Evolutionary conservation across 83 land plant genomes (phyloP).

Genomic region (Diphasiastrum complanatum): DNA sequence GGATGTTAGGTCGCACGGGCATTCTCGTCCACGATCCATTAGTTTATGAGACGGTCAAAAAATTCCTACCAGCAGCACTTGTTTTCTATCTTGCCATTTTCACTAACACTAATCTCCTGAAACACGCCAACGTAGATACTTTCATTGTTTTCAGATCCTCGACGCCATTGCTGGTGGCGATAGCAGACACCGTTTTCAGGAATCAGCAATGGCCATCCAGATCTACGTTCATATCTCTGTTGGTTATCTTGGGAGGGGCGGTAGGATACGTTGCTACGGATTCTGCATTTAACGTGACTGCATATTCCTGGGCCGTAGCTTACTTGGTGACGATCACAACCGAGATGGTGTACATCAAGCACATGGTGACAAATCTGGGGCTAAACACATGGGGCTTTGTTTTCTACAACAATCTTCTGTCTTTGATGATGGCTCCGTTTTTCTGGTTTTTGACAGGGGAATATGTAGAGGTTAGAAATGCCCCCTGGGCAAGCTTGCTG

Average conservation of each 20-base stretch:
- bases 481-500: not conserved
- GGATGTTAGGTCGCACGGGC: not conserved
- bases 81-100: slow-evolving; percentile 17
- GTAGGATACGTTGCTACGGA: slow-evolving; percentile 8
- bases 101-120: slow-evolving; percentile 11
- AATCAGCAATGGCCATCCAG: slow-evolving; percentile 8
- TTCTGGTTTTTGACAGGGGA: no score
- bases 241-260: slow-evolving; percentile 11
- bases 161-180: slow-evolving; percentile 3
- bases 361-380: no score
- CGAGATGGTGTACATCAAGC: slow-evolving; percentile 18
- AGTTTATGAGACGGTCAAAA: slow-evolving; percentile 2
- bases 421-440: no score
- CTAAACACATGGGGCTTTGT: no score
- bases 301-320: slow-evolving; percentile 10
- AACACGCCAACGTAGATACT: slow-evolving; percentile 16
- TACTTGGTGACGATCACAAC: slow-evolving; percentile 7
- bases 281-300: slow-evolving; percentile 6
- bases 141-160: slow-evolving; percentile 14
- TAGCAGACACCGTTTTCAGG: slow-evolving; percentile 12
- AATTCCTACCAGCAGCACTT: slow-evolving; percentile 11
- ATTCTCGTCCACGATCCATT: slow-evolving; percentile 5
- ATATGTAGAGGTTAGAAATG: not conserved
- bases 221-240: not conserved
- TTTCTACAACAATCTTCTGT: no score